These are phyloP conservation scores for Camelina laxa DNA, from an alignment of 345 rosid genomes.

Conservation along the genomic window DNA sequence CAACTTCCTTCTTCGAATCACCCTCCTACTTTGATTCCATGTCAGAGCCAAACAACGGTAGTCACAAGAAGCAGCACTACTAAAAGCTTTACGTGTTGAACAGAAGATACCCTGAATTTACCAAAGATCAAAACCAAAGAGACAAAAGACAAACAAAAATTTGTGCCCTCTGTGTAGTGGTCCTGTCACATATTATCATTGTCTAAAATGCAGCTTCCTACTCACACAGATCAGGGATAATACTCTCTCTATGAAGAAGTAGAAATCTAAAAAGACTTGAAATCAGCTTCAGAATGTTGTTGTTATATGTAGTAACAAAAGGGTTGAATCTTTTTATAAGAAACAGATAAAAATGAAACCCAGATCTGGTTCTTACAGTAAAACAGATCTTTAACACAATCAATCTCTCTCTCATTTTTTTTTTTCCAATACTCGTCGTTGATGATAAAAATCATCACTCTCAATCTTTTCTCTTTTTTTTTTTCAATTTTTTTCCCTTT, in stretches of 20 bases:
- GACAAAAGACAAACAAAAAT: conserved; percentile 14
- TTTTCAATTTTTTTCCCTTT: not conserved
- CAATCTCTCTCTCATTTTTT: conserved; percentile 11
- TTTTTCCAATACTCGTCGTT: conserved; percentile 20
- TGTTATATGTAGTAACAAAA: conserved; percentile 46
- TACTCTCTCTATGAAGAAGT: conserved; percentile 13
- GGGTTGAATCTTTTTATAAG: conserved; percentile 35
- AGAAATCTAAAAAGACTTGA: conserved; percentile 28
- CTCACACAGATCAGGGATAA: not conserved
- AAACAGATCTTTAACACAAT: conserved; percentile 40
- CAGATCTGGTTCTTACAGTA: conserved; percentile 46
- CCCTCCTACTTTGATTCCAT: conserved; percentile 6
- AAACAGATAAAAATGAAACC: conserved; percentile 37
- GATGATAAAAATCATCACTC: conserved; percentile 27
- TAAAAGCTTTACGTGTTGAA: not conserved
- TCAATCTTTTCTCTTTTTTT: conserved; percentile 20
- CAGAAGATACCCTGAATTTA: not conserved
- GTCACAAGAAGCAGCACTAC: conserved; percentile 9
- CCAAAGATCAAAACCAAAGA: conserved; percentile 23
- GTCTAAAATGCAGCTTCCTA: conserved; percentile 32
- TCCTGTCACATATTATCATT: not conserved
- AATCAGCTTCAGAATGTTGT: conserved; percentile 40
- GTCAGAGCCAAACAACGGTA: conserved; percentile 3
- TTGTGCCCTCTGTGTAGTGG: not conserved
- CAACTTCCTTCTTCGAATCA: conserved; percentile 21